Evolutionary conservation across 139 green algal genomes (phyloP), one percentile per base, ranked within the genome.

Genomic region (Chlamydomonas schloesseri): DNA sequence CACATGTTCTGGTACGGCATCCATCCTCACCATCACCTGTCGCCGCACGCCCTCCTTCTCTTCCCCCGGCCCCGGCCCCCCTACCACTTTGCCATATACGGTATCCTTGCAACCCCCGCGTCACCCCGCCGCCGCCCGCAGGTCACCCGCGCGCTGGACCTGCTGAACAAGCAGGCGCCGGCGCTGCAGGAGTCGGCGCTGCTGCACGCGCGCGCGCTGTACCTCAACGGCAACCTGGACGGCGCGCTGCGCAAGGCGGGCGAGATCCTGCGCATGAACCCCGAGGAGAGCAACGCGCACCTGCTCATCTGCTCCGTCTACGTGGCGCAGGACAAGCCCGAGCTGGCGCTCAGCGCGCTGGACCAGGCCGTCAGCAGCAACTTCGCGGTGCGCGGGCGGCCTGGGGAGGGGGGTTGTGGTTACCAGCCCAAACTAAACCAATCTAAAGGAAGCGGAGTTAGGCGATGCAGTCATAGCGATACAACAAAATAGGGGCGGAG

Each of bases 271-370:
- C 85, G 89, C 70, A 77, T 46, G 53, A 91, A 91, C 55, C 79
- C 90, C 3, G 89, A 91, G 42, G 90, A 87, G 53, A 77, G 81
- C 23, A 78, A 77, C 21, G 91, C 92, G 60, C 92, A 95, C 84
- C 70, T 97, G 53, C 89, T 97, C 42, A 87, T 94, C 28, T 91
- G 91, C 53, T 87, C 85, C 69, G 89, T 95, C 26, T 92, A 93
- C 88, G 86, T 95, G n/a, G 73, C 88, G 67, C 90, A 90, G 68
- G 89, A 90, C 84, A 92, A 92, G 84, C 81, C 89, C 23, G 80
- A 88, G 31, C 84, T 90, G 42, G 94, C 94, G 3, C 78, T 90
- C 73, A 68, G 74, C 21, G 89, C 89, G 13, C 89, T 97, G 58
- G 93, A 92, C 46, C 88, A 91, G 74, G 93, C 93, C 1, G 90